Conservation (phyloP, 2,329 filamentous ascomycete species). For the Cercospora beticola region DNA sequence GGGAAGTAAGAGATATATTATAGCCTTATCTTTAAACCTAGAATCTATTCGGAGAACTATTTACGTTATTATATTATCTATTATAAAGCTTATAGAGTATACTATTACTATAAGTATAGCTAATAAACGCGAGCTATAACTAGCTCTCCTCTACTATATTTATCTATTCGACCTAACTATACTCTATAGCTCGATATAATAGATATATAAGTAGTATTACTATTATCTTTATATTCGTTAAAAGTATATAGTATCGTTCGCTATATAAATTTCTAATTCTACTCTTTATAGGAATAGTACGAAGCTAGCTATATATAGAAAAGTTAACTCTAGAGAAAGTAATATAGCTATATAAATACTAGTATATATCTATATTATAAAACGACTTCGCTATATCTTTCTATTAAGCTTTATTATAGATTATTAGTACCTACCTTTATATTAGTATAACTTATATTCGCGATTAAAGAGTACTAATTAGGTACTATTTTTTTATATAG, state of each 20-base stretch:
- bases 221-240: neutral
- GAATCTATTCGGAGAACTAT: neutral
- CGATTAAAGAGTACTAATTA: too few relatives aligned
- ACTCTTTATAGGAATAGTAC: neutral
- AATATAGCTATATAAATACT: neutral
- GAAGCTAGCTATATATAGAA: neutral
- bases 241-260: neutral
- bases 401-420: too few relatives aligned
- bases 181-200: neutral
- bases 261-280: neutral
- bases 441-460: too few relatives aligned
- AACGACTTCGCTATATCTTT: neutral
- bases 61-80: neutral
- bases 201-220: neutral
- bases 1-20: neutral
- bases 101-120: neutral
- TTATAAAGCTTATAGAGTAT: neutral
- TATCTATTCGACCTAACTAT: neutral
- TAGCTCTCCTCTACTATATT: neutral
- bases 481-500: too few relatives aligned
- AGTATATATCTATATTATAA: neutral
- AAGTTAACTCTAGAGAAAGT: neutral
- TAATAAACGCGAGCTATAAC: neutral
- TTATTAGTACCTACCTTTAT: too few relatives aligned
- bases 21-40: neutral